Percentiles rank a stretch among this genome's conserved stretches.
Evolutionary conservation across 148 eudicot species (phyloP).

Genomic region (Chenopodium quinoa): DNA sequence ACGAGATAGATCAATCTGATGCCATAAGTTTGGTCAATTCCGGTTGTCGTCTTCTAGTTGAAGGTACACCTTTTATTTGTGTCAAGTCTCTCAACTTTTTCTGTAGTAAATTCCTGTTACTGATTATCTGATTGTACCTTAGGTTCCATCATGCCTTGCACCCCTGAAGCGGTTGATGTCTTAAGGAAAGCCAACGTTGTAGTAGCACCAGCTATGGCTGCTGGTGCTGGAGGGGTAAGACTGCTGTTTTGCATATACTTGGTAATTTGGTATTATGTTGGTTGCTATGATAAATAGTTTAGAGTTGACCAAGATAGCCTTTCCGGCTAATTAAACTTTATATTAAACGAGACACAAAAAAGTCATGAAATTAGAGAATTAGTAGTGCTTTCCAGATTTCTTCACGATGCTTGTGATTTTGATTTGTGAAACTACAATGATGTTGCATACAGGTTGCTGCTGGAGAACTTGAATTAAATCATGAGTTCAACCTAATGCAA

Average conservation of each 20-base stretch:
- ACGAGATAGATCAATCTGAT: constrained; percentile 91
- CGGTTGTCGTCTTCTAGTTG: constrained; percentile 89
- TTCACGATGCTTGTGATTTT: not conserved
- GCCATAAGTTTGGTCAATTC: constrained; percentile 89
- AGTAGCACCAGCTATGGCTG: constrained; percentile 95
- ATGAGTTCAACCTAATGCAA: constrained; percentile 56
- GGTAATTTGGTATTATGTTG: not conserved
- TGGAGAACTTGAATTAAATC: constrained; percentile 89
- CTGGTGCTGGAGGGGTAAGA: constrained; percentile 96
- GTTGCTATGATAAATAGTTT: not conserved
- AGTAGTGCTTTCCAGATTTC: not conserved
- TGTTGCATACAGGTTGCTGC: constrained; percentile 77
- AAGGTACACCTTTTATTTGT: constrained; percentile 47
- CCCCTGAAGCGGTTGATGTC: constrained; percentile 90
- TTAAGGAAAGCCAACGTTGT: constrained; percentile 84
- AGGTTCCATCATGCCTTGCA: constrained; percentile 98
- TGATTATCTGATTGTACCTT: constrained; percentile 12
- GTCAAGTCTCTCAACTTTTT: not conserved
- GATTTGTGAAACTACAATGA: constrained; percentile 2
- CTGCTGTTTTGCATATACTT: constrained; percentile 10
- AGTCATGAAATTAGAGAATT: not conserved
- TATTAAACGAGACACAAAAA: not conserved
- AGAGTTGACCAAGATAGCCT: not conserved
- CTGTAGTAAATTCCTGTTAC: not conserved
- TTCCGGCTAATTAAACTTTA: not conserved